Evolutionary conservation across 208 protist species (phyloP).

Genomic region (Leishmania major): DNA sequence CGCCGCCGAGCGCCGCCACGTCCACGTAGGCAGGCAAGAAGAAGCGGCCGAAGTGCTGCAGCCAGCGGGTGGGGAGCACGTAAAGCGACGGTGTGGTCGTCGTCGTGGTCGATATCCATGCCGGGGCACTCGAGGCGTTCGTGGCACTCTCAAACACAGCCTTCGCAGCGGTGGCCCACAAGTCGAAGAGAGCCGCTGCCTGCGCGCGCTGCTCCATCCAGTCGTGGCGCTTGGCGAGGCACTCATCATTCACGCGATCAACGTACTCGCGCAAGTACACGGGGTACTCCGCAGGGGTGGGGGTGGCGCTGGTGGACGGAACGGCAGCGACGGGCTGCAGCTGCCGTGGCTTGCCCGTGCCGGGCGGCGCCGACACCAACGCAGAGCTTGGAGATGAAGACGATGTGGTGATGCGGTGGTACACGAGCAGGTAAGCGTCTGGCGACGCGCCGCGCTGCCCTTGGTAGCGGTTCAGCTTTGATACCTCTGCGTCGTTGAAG

Average conservation of each 20-base stretch:
- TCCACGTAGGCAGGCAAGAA: slow-evolving; percentile 61
- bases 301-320: slow-evolving; percentile 11
- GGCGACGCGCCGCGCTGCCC: slow-evolving; percentile 40
- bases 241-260: slow-evolving; percentile 35
- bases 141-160: slow-evolving; percentile 30
- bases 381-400: slow-evolving; percentile 29
- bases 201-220: slow-evolving; percentile 29
- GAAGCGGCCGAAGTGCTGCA: slow-evolving; percentile 57
- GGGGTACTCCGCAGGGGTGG: slow-evolving; percentile 44
- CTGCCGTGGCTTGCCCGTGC: not conserved
- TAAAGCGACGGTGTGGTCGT: slow-evolving; percentile 21
- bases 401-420: slow-evolving; percentile 37
- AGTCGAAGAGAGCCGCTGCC: slow-evolving; percentile 19
- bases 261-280: slow-evolving; percentile 46
- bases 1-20: slow-evolving; percentile 31
- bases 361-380: not conserved
- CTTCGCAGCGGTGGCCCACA: slow-evolving; percentile 38
- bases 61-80: slow-evolving; percentile 67
- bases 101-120: slow-evolving; percentile 6
- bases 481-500: slow-evolving; percentile 78
- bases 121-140: slow-evolving; percentile 3
- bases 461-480: slow-evolving; percentile 44
- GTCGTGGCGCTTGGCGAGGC: slow-evolving; percentile 20
- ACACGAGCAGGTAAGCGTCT: slow-evolving; percentile 80
- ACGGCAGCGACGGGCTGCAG: not conserved